Conservation (phyloP, 257 asterid genomes). For the Capsicum pubescens region DNA sequence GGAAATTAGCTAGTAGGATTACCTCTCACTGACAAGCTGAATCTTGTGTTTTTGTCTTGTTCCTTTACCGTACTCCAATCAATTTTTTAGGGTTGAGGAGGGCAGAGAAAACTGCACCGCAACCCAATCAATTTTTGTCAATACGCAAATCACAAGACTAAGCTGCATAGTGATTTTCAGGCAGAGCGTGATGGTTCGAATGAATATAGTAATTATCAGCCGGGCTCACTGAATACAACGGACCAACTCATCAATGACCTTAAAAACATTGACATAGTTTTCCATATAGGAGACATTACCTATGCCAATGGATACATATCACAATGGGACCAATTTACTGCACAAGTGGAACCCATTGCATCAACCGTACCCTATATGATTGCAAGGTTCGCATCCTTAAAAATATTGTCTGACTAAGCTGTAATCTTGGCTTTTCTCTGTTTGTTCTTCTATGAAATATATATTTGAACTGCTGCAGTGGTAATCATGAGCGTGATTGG, state of each 20-base stretch:
- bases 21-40: neutral
- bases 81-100: too few relatives aligned
- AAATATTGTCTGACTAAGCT: neutral
- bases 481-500: conserved; percentile 60
- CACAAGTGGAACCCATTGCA: conserved; percentile 83
- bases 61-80: neutral
- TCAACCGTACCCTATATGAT: conserved; percentile 84
- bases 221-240: conserved; percentile 82
- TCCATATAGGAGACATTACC: conserved; percentile 60
- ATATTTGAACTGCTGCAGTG: conserved; percentile 37
- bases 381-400: conserved; percentile 60
- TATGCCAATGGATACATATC: conserved; percentile 61
- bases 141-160: neutral
- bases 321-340: conserved; percentile 94
- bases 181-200: conserved; percentile 95
- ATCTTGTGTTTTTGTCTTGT: neutral
- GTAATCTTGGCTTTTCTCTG: neutral
- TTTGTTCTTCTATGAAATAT: neutral
- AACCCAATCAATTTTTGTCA: neutral
- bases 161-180: conserved; percentile 45
- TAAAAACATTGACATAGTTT: conserved; percentile 52
- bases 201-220: conserved; percentile 82
- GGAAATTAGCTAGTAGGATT: neutral
- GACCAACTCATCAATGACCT: conserved; percentile 79
- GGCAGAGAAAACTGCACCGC: too few relatives aligned